Evolutionary conservation across 2,329 filamentous ascomycete genomes (phyloP).

Genomic region (Cladosporium sp.): DNA sequence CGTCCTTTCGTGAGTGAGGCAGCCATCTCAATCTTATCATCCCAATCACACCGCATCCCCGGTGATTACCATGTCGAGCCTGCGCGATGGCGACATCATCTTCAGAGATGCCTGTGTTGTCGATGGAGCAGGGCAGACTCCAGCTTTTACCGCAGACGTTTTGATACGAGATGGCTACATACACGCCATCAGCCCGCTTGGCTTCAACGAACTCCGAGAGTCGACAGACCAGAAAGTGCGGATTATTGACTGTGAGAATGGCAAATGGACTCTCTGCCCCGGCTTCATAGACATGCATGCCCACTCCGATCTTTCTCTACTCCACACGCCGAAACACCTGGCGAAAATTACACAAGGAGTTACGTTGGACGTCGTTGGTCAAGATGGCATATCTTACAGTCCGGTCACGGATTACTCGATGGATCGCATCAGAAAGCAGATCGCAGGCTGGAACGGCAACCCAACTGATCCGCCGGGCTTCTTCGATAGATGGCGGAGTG

Average conservation of each 20-base stretch:
- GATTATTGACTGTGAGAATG: slow-evolving; percentile 24
- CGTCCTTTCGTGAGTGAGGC: no score
- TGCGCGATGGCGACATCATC: slow-evolving; percentile 1
- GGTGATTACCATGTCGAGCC: not conserved
- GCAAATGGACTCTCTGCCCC: slow-evolving; percentile 24
- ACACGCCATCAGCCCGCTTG: slow-evolving; percentile 12
- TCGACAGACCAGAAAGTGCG: not conserved
- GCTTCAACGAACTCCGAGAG: not conserved
- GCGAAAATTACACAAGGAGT: slow-evolving; percentile 28
- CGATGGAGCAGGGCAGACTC: slow-evolving; percentile 22
- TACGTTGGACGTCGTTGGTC: slow-evolving; percentile 27
- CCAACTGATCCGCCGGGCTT: slow-evolving; percentile 21
- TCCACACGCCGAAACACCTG: slow-evolving; percentile 24
- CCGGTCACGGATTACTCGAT: slow-evolving; percentile 23
- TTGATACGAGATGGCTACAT: slow-evolving; percentile 20
- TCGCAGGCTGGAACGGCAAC: slow-evolving; percentile 28
- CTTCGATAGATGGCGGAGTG: slow-evolving; percentile 25
- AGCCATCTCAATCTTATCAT: no score
- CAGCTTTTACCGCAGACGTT: slow-evolving; percentile 21
- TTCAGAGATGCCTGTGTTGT: slow-evolving; percentile 23
- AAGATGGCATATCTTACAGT: slow-evolving; percentile 27
- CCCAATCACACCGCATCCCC: no score
- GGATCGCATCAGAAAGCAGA: slow-evolving; percentile 24
- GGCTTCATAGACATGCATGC: slow-evolving; percentile 31
- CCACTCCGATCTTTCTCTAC: slow-evolving; percentile 26